Evolutionary conservation across 2,329 filamentous ascomycete genomes (phyloP), one percentile per base, ranked within the genome.

Genomic region (Uncinocarpus reesii): DNA sequence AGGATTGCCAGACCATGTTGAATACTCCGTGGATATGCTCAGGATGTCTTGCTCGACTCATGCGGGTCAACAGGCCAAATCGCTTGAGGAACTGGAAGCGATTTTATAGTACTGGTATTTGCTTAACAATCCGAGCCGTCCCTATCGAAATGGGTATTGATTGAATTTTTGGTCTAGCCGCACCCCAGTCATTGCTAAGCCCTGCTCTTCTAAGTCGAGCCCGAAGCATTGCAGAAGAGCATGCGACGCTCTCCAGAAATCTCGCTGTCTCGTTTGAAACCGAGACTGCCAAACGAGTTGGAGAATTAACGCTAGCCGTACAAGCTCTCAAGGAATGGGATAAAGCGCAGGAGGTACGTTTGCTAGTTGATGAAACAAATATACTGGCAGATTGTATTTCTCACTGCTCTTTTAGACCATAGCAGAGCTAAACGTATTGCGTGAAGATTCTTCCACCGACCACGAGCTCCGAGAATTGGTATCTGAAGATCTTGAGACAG

Each of bases 361-460:
- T 15, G 16, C 15, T 4, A 42, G 18, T 15, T 13, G 6, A n/a
- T 1, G 8, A 7, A n/a, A n/a, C n/a, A n/a, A n/a, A n/a, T 31
- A 2, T 3, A 3, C n/a, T 18, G 18, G n/a, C 4, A 21, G 41
- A n/a, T 16, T 11, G 28, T 16, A 24, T 47, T 54, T 52, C 54
- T 49, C 23, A 47, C n/a, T 42, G 26, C 28, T n/a, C 49, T 43
- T n/a, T n/a, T 59, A 78, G 69, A 72, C 77, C 42, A 68, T 80
- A 47, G 52, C 62, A 42, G 92, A 96, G 66, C 77, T 98, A 45
- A 79, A 81, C 8, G 73, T 81, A 7, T 75, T 98, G 46, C 81
- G 93, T 8, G 70, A 75, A n/a, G 87, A 94, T 54, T 68, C 73
- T 1, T 64, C 68, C 16, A 75, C 77, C 53, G 79, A 83, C 56